Evolutionary conservation across 1,284 basidiomycete genomes (phyloP), one percentile per base, ranked within the genome.

Genomic region (Porogramme epimiltina): DNA sequence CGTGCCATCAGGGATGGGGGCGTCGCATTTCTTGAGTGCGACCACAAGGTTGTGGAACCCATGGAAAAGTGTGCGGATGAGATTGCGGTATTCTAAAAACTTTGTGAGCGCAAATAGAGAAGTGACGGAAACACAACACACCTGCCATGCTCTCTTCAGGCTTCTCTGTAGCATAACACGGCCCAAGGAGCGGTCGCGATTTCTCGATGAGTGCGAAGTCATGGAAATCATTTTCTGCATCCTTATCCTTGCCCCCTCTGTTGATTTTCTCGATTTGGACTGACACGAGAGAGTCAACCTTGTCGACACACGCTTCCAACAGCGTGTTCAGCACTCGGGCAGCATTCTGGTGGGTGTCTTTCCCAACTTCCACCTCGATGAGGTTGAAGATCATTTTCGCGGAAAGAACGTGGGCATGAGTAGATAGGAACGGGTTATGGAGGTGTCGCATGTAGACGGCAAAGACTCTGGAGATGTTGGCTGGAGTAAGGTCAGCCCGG

Each of bases 311-410:
- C 10, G 89, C 89, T 63, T 95, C 88, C 55, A 98, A 80, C 69
- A 98, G 87, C 44, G 83, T 79, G 42, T 76, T 76, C 31, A 98
- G 73, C 28, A 95, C 76, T 52, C 80, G 77, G 4, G 82, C 80
- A 4, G 91, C 86, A 25, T 77, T 86, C 52, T 82, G 78, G 26
- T 82, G 74, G 13, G 86, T 82, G 42, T 89, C 88, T 70, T 95
- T 94, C 40, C 76, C 70, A 18, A 89, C 73, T 47, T 97, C 89
- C 40, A 87, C 84, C 58, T 99, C 97, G 47, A 93, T 82, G 31
- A 98, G 79, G 57, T 90, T 93, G 65, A 94, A 91, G 63, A 98
- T 86, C 69, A 98, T 87, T 73, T 98, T 99, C 55, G 91, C 90
- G 59, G 93, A 95, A 72, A 98, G 83, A 15, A 92, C 92, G 67